Base-by-base conservation (phyloP, 108 stramenopile species). In the Nitzschia inconspicua region DNA sequence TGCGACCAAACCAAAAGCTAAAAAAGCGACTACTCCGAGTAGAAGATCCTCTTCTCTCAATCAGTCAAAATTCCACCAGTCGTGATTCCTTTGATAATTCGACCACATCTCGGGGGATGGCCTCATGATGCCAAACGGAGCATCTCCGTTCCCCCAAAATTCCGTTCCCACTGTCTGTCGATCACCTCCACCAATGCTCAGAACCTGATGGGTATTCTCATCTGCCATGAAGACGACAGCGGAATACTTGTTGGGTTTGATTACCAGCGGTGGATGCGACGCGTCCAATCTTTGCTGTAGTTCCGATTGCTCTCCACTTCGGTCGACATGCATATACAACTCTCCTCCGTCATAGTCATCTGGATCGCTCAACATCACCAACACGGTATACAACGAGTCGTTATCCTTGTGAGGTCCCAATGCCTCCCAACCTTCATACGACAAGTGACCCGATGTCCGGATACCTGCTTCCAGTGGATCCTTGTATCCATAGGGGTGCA, bases 181-280 rank as follows among this genome's bases (percentile, higher is more conserved):
- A 32, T 30, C 43, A 1, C 35, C 29, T 1, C 30, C 20, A 18
- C 3, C 22, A 28, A 65, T 55, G 5, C 9, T 9, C 19, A 42
- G 41, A 0, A 65, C 53, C 14, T 54, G 53, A 40, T 65, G 64
- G 29, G 18, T 10, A 20, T n/a, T 40, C 22, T 65, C 64, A n/a
- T n/a, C n/a, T 29, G 41, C 44, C 27, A 43, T 44, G 47, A 65
- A 65, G 20, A 65, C 64, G 4, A 65, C 23, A n/a, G 53, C 64
- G 30, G 52, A 55, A 6, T 44, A 46, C 16, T 25, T 20, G 1
- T 2, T 8, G 18, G 43, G 40, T 27, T 44, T 44, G 43, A 59
- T n/a, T n/a, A n/a, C n/a, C n/a, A n/a, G n/a, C n/a, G n/a, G n/a
- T n/a, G n/a, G n/a, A n/a, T n/a, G n/a, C n/a, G n/a, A n/a, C n/a